Evolutionary conservation across 108 stramenopile species (phyloP).

Genomic region (Fistulifera solaris): DNA sequence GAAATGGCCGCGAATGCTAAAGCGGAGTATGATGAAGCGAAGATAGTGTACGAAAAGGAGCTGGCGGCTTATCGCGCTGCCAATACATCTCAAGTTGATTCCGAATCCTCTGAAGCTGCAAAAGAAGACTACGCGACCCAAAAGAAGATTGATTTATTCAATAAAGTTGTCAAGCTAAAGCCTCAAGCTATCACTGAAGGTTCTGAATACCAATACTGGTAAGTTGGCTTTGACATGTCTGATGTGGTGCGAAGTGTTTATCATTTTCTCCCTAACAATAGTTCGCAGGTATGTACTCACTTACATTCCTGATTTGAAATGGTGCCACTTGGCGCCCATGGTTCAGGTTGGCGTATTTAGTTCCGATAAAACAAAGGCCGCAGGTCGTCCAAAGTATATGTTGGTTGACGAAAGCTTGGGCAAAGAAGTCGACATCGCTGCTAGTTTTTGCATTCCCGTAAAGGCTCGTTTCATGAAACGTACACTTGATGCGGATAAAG

Average conservation of each 20-base stretch:
- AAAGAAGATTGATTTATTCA: slow-evolving; percentile 31
- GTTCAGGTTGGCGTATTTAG: slow-evolving; percentile 55
- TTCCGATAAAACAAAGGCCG: slow-evolving; percentile 35
- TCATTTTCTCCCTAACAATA: neutral
- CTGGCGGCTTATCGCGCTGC: slow-evolving; percentile 20
- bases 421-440: slow-evolving; percentile 72
- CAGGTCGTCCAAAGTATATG: slow-evolving; percentile 67
- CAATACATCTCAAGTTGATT: slow-evolving; percentile 9
- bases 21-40: slow-evolving; percentile 6
- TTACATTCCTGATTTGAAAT: slow-evolving; percentile 79
- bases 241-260: too few relatives aligned
- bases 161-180: slow-evolving; percentile 71
- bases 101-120: neutral
- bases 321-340: slow-evolving; percentile 84
- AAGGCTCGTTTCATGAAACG: slow-evolving; percentile 45
- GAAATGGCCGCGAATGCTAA: neutral
- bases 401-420: slow-evolving; percentile 67
- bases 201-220: slow-evolving; percentile 34
- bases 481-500: slow-evolving; percentile 76
- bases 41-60: slow-evolving; percentile 27
- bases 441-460: slow-evolving; percentile 48
- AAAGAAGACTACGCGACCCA: neutral
- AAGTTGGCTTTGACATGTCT: slow-evolving; percentile 1
- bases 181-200: slow-evolving; percentile 28
- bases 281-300: slow-evolving; percentile 60